Percentiles rank a stretch among this genome's conserved stretches.
Evolutionary conservation across 257 asterid genomes (phyloP).

Genomic region (Ballota nigra): DNA sequence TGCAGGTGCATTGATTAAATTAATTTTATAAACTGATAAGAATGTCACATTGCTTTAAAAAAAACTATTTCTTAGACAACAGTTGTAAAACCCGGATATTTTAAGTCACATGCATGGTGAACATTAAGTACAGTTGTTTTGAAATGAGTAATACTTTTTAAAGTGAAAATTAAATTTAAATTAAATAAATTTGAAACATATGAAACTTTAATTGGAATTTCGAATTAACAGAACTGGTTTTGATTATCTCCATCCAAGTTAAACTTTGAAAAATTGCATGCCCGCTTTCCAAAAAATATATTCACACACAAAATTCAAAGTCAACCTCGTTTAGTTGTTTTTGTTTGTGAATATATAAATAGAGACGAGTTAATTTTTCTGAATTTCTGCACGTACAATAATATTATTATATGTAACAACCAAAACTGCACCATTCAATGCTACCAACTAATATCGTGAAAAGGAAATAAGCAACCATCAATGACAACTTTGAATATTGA

Average conservation of each 20-base stretch:
- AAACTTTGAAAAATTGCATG: background rate
- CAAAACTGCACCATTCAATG: constrained; percentile 24
- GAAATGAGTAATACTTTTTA: no score
- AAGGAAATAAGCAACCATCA: constrained; percentile 20
- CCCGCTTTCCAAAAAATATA: background rate
- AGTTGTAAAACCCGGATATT: no score
- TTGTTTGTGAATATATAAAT: background rate
- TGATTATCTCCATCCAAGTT: background rate
- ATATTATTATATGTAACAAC: background rate
- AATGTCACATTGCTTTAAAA: background rate
- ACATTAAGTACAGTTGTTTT: no score
- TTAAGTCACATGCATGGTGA: no score
- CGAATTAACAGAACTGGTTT: no score
- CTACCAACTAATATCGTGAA: constrained; percentile 27
- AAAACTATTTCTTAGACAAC: no score
- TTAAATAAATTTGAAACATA: background rate
- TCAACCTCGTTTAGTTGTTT: background rate
- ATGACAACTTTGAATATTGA: constrained; percentile 11
- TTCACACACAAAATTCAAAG: background rate
- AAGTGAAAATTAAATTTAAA: background rate
- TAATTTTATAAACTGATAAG: no score
- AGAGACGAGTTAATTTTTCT: background rate
- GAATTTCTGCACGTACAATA: background rate
- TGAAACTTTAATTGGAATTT: background rate
- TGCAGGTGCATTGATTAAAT: background rate